Percentiles rank a stretch among this genome's conserved stretches.
Conservation (phyloP, 2,329 filamentous ascomycete species). For the Coniella lustricola region DNA sequence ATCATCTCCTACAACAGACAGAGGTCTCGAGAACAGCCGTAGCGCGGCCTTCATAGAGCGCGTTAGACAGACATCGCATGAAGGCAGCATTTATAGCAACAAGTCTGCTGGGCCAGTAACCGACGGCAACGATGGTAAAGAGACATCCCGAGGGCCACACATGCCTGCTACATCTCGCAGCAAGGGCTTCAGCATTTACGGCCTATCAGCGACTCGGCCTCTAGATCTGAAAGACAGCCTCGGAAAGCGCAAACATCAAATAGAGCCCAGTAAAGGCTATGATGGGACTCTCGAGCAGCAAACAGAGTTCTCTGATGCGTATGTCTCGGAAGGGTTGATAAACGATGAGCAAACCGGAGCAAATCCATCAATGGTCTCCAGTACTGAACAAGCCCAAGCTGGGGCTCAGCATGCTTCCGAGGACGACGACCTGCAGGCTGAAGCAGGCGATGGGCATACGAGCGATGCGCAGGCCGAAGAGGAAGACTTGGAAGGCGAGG, state of each 20-base stretch:
- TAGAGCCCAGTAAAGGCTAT: slow-evolving; percentile 1
- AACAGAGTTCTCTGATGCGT: slow-evolving; percentile 11
- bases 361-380: slow-evolving; percentile 7
- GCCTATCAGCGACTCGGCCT: not conserved
- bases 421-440: too few relatives aligned
- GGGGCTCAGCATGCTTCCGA: too few relatives aligned
- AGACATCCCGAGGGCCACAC: not conserved
- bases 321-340: slow-evolving; percentile 15
- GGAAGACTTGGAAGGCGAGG: too few relatives aligned
- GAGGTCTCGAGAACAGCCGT: slow-evolving; percentile 7
- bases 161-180: not conserved
- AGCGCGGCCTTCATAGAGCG: slow-evolving; percentile 15
- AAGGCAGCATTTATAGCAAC: slow-evolving; percentile 9
- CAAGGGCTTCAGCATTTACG: not conserved
- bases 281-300: slow-evolving; percentile 20
- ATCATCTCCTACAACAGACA: slow-evolving; percentile 9
- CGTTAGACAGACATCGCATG: slow-evolving; percentile 12
- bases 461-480: too few relatives aligned
- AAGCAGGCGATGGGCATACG: too few relatives aligned
- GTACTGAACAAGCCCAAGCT: not conserved
- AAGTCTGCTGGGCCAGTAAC: slow-evolving; percentile 1
- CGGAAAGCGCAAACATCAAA: not conserved
- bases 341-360: slow-evolving; percentile 17
- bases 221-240: not conserved
- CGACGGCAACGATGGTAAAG: slow-evolving; percentile 9